Evolutionary conservation across 805 yeast genomes (phyloP).

Genomic region (Starmera quercuum): DNA sequence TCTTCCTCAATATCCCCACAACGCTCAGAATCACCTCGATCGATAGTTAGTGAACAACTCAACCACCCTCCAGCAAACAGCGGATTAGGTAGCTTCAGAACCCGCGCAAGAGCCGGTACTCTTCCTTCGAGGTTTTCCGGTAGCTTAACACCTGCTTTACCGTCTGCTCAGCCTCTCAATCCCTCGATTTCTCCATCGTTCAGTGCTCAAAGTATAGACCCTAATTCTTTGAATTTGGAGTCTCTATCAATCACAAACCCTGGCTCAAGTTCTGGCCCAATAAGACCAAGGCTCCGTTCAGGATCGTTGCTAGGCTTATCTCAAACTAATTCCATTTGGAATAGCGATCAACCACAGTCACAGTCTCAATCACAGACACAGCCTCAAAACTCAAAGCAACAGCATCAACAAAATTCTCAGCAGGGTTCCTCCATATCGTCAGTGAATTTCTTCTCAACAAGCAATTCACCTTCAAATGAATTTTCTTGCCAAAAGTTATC

Average conservation of each 20-base stretch:
- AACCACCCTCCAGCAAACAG: slow-evolving; percentile 15
- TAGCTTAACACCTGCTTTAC: slow-evolving; percentile 18
- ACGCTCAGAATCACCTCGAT: slow-evolving; percentile 19
- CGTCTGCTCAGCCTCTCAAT: slow-evolving; percentile 14
- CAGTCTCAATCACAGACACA: not conserved
- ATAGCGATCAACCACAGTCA: slow-evolving; percentile 31
- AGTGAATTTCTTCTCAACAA: slow-evolving; percentile 2
- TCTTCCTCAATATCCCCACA: slow-evolving; percentile 14
- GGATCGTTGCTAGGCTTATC: slow-evolving; percentile 39
- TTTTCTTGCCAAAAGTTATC: slow-evolving; percentile 8
- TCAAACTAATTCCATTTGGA: slow-evolving; percentile 50
- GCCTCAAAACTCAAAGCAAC: not conserved
- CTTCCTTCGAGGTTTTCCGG: slow-evolving; percentile 52
- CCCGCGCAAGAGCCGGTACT: slow-evolving; percentile 73
- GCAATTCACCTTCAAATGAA: slow-evolving; percentile 3
- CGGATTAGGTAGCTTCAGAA: slow-evolving; percentile 32
- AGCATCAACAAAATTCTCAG: no score
- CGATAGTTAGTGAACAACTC: slow-evolving; percentile 15
- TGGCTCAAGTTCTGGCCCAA: slow-evolving; percentile 6
- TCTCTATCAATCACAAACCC: slow-evolving; percentile 12
- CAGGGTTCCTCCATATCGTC: not conserved
- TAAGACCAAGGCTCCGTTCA: slow-evolving; percentile 39
- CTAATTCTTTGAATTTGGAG: slow-evolving; percentile 14
- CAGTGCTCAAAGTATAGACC: slow-evolving; percentile 11
- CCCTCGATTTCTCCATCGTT: slow-evolving; percentile 13